These are phyloP conservation scores for button mushroom (Agaricus bisporus) DNA, from an alignment of 768 basidiomycete genomes.

Conservation along the genomic window DNA sequence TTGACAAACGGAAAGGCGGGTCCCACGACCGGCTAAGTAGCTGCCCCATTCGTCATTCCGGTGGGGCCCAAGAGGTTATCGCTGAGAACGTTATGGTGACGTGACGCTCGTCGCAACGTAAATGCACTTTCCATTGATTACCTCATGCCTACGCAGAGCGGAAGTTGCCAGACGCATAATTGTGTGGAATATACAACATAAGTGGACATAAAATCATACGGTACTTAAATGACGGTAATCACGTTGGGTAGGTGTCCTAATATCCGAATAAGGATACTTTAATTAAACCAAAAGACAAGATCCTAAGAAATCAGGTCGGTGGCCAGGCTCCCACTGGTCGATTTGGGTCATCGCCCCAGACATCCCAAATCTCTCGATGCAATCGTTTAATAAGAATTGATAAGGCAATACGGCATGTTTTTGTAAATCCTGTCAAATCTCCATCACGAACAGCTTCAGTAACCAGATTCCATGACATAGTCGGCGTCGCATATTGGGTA, in stretches of 20 bases:
- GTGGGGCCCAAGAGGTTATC: not conserved
- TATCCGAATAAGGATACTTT: not conserved
- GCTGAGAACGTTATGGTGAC: not conserved
- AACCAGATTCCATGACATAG: conserved; percentile 20
- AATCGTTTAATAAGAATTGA: conserved; percentile 26
- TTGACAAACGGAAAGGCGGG: not conserved
- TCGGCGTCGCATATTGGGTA: conserved; percentile 26
- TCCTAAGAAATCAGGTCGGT: conserved; percentile 24
- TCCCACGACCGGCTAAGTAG: conserved; percentile 1
- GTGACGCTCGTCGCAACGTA: no score
- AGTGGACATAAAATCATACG: conserved; percentile 12
- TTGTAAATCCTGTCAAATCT: conserved; percentile 18
- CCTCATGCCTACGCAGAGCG: no score
- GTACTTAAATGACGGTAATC: not conserved
- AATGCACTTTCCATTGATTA: no score
- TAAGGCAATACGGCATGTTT: conserved; percentile 27
- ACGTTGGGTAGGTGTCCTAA: not conserved
- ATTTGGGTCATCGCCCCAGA: conserved; percentile 29
- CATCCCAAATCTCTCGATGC: conserved; percentile 38
- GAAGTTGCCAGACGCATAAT: not conserved
- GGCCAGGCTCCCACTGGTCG: conserved; percentile 28
- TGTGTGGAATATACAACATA: conserved; percentile 4
- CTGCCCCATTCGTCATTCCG: conserved; percentile 7
- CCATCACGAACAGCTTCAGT: not conserved
- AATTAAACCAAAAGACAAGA: not conserved